Percentiles rank a stretch among this genome's conserved stretches.
Conservation (phyloP, 2,329 filamentous ascomycete genomes). For the Periconia sp. region DNA sequence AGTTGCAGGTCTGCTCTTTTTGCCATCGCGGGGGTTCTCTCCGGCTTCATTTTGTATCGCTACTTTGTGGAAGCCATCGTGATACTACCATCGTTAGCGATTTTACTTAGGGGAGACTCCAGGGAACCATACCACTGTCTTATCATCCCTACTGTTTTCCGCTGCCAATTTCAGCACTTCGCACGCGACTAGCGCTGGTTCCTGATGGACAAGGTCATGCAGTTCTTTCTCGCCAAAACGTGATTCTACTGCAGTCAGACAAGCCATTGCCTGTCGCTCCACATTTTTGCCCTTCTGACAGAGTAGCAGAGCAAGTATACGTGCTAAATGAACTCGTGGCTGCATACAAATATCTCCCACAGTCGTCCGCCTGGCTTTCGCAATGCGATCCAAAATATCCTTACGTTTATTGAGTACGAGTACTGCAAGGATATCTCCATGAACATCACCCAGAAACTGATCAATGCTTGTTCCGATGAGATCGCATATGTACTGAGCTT, state of each 20-base stretch:
- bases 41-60: slow-evolving; percentile 48
- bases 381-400: slow-evolving; percentile 80
- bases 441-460: slow-evolving; percentile 73
- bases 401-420: slow-evolving; percentile 76
- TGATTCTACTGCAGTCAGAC: slow-evolving; percentile 68
- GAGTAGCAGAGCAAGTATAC: slow-evolving; percentile 61
- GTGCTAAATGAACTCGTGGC: slow-evolving; percentile 57
- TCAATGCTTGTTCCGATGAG: slow-evolving; percentile 74
- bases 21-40: slow-evolving; percentile 36
- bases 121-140: slow-evolving; percentile 52
- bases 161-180: slow-evolving; percentile 81
- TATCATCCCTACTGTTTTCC: slow-evolving; percentile 61
- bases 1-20: slow-evolving; percentile 47
- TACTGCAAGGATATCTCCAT: slow-evolving; percentile 81
- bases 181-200: slow-evolving; percentile 74
- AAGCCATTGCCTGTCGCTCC: slow-evolving; percentile 67
- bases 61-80: slow-evolving; percentile 53
- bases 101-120: slow-evolving; percentile 1
- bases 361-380: slow-evolving; percentile 62
- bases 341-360: slow-evolving; percentile 65
- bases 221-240: slow-evolving; percentile 66
- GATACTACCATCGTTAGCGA: slow-evolving; percentile 27
- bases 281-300: slow-evolving; percentile 64
- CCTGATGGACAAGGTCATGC: slow-evolving; percentile 68
- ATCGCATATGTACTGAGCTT: slow-evolving; percentile 77